A percentile compares a stretch with the other conserved stretches of the same genome.
Conservation (phyloP, 2,329 filamentous ascomycete species). For the Neopestalotiopsis sp. region DNA sequence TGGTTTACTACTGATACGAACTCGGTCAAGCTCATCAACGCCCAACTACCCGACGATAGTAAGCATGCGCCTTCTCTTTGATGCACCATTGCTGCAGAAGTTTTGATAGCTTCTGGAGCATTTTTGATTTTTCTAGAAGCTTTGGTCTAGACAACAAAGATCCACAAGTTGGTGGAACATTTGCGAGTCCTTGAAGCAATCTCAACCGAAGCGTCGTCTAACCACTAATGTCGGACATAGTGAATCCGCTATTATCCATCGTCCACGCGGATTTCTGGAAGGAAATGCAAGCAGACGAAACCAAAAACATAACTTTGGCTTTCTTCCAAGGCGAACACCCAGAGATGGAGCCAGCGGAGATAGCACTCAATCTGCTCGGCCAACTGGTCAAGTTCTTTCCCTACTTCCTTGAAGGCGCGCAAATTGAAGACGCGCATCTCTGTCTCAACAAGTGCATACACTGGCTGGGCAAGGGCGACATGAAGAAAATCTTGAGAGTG, state of each 20-base stretch:
- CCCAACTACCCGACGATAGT: neutral
- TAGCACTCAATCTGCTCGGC: constrained; percentile 19
- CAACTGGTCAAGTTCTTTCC: constrained; percentile 18
- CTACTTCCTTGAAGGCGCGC: constrained; percentile 4
- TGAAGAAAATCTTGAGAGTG: neutral
- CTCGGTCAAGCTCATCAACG: constrained; percentile 19
- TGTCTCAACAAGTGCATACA: constrained; percentile 5
- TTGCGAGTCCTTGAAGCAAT: no score
- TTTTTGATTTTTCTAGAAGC: no score
- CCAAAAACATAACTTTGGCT: constrained; percentile 11
- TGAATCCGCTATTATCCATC: neutral
- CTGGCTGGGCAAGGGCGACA: neutral
- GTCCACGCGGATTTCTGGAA: neutral
- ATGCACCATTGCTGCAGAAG: no score
- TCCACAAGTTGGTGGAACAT: no score
- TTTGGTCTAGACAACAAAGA: no score
- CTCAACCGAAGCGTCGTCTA: no score
- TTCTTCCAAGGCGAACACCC: constrained; percentile 19
- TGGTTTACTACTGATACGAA: constrained; percentile 17
- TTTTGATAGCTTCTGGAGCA: no score
- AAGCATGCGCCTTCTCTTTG: neutral
- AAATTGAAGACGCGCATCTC: constrained; percentile 13
- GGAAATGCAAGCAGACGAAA: neutral
- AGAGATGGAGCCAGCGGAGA: constrained; percentile 13
- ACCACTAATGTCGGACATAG: no score